Evolutionary conservation across 352 stramenopile species (phyloP).

Genomic region (Globisporangium radiosum): DNA sequence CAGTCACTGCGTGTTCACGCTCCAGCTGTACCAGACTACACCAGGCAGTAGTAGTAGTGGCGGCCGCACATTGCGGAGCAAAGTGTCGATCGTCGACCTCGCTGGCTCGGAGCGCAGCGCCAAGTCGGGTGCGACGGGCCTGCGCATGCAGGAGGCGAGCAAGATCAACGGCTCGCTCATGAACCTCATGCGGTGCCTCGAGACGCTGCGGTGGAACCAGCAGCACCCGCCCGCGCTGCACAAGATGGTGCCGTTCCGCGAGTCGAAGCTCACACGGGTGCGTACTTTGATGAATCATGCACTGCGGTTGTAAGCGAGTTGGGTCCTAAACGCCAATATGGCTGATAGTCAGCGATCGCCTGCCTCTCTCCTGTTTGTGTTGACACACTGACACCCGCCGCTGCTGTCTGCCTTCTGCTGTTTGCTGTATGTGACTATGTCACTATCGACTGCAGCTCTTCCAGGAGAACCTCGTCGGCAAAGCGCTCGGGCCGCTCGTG

Average conservation of each 20-base stretch:
- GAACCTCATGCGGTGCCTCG: slow-evolving; percentile 96
- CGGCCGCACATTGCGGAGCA: slow-evolving; percentile 20
- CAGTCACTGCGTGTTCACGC: slow-evolving; percentile 88
- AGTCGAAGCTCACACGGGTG: slow-evolving; percentile 93
- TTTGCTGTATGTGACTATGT: not conserved
- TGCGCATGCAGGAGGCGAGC: slow-evolving; percentile 95
- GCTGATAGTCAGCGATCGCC: too few species aligned
- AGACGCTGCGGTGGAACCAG: slow-evolving; percentile 91
- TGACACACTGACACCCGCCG: too few species aligned
- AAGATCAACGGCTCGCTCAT: slow-evolving; percentile 98
- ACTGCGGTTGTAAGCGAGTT: too few species aligned
- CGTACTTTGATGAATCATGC: not conserved
- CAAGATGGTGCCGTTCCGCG: slow-evolving; percentile 95
- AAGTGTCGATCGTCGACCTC: slow-evolving; percentile 94
- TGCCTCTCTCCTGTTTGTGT: too few species aligned
- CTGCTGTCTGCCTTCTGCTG: not conserved
- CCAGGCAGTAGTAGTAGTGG: slow-evolving; percentile 18
- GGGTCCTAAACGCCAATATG: too few species aligned
- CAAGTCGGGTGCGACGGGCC: slow-evolving; percentile 69
- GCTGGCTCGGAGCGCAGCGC: slow-evolving; percentile 77
- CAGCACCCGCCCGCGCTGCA: slow-evolving; percentile 59
- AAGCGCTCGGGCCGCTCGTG: slow-evolving; percentile 77
- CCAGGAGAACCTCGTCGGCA: slow-evolving; percentile 90
- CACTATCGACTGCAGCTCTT: slow-evolving; percentile 72
- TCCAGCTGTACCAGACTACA: slow-evolving; percentile 43